Conservation (phyloP, 768 basidiomycete genomes). For the Boletus coccyginus region DNA sequence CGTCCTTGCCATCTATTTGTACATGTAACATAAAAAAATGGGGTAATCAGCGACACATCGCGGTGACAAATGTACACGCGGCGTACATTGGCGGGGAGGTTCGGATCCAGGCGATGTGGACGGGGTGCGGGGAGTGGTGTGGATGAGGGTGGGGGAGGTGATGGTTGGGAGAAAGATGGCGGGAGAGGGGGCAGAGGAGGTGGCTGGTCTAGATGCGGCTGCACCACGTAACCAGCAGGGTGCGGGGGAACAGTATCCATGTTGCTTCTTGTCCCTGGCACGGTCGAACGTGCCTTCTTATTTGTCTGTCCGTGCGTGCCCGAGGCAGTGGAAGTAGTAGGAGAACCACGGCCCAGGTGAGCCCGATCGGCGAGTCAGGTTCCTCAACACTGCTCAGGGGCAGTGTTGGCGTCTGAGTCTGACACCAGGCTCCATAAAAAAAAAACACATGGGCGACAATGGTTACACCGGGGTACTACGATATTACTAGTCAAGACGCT, state of each 20-base stretch:
- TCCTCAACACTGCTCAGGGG: too few species aligned
- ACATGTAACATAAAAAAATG: constrained; percentile 26
- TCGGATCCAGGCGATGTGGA: constrained; percentile 60
- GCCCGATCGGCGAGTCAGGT: too few species aligned
- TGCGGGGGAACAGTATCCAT: constrained; percentile 29
- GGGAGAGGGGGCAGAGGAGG: constrained; percentile 50
- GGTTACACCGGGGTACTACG: too few species aligned
- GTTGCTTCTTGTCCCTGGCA: neutral
- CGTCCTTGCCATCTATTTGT: constrained; percentile 58
- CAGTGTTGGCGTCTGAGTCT: too few species aligned
- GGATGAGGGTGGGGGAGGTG: constrained; percentile 37
- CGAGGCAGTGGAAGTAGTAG: too few species aligned
- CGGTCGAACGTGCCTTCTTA: too few species aligned
- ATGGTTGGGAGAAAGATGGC: constrained; percentile 22
- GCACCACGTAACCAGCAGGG: constrained; percentile 5
- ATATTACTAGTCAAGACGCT: too few species aligned
- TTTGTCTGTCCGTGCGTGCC: too few species aligned
- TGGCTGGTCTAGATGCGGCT: constrained; percentile 21
- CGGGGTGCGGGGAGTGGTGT: constrained; percentile 62
- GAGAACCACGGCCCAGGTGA: too few species aligned
- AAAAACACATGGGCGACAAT: too few species aligned
- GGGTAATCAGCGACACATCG: constrained; percentile 14
- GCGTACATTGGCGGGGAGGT: constrained; percentile 61
- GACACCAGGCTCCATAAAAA: too few species aligned
- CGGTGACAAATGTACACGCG: constrained; percentile 13